Base-by-base conservation (phyloP, 148 eudicot genomes). In the Polygonum maritimum region DNA sequence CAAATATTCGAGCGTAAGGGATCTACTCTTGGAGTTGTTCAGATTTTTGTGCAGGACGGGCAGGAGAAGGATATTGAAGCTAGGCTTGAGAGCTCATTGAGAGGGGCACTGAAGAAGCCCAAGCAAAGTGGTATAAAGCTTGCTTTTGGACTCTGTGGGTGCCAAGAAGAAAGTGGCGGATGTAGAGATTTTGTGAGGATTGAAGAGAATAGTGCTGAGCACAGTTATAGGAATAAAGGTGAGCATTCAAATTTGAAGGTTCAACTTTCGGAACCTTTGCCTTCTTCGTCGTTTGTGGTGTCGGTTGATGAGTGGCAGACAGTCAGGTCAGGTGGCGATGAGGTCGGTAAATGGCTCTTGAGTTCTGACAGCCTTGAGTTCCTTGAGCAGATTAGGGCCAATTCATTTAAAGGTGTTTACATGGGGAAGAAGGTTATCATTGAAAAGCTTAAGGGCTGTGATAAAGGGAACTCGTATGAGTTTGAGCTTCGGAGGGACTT, bases 251-350 rank as follows among this genome's bases (percentile, higher is more conserved):
- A 44, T 70, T 73, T 73, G 48, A 86, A 72, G 77, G 63, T 88
- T 41, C 83, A 87, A 71, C 86, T 94, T 60, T 73, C 84, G 5
- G 31, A 86, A 79, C 98, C 98, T 65, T 83, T 94, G 60, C 85
- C 97, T 2, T 82, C 78, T 51, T 87, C 91, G 11, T 84, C 88
- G 2, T 76, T 92, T 76, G 79, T 87, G 16, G 90, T 94, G 16
- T 89, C 92, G 0, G 94, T 94, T 77, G 96, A 92, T 70, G 97
- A 92, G 78, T 94, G 98, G 98, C 98, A 94, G 83, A 94, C 98
- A 10, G 86, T 94, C 38, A 80, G 81, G 77, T 87, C 86, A 35
- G 92, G 91, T 15, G 88, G 83, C 45, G 90, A 84, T 39, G 90
- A 84, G 79, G 84, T 92, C 40, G 88, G 87, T 49, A 85, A 71